Conservation (phyloP, 1,139 yeast genomes). For the Kodamaea sp. region DNA sequence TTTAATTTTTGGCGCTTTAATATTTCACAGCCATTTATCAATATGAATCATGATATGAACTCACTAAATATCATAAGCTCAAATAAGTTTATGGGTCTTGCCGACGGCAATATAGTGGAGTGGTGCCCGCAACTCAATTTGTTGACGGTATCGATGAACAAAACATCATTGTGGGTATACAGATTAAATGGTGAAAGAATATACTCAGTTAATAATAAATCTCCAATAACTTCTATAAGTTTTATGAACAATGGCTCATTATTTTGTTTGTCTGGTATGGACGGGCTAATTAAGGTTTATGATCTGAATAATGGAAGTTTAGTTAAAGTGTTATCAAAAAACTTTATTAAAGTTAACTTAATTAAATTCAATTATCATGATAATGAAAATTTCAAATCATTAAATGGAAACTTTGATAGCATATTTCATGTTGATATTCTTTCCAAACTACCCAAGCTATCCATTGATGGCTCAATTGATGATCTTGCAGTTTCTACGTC, state of each 20-base stretch:
- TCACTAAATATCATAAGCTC: neutral
- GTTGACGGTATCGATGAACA: constrained; percentile 46
- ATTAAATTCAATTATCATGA: constrained; percentile 23
- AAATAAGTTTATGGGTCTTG: constrained; percentile 33
- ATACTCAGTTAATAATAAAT: constrained; percentile 42
- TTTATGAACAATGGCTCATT: constrained; percentile 38
- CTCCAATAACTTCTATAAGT: constrained; percentile 31
- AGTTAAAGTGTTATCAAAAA: constrained; percentile 21
- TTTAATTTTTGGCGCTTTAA: too few relatives aligned
- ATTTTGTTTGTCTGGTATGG: constrained; percentile 46
- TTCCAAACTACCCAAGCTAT: constrained; percentile 25
- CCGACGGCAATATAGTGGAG: constrained; percentile 40
- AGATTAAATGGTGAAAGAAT: constrained; percentile 55
- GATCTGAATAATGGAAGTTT: constrained; percentile 49
- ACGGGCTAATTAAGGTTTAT: constrained; percentile 43
- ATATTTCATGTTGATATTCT: constrained; percentile 27
- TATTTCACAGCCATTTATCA: too few relatives aligned
- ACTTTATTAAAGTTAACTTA: constrained; percentile 20
- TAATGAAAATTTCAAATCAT: neutral
- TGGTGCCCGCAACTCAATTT: constrained; percentile 60
- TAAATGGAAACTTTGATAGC: constrained; percentile 11
- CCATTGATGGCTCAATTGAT: constrained; percentile 9
- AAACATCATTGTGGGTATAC: constrained; percentile 49
- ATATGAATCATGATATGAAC: too few relatives aligned
- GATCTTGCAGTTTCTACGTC: constrained; percentile 4